Base-by-base conservation (phyloP, 306 rosid genomes). In the Purshia tridentata region DNA sequence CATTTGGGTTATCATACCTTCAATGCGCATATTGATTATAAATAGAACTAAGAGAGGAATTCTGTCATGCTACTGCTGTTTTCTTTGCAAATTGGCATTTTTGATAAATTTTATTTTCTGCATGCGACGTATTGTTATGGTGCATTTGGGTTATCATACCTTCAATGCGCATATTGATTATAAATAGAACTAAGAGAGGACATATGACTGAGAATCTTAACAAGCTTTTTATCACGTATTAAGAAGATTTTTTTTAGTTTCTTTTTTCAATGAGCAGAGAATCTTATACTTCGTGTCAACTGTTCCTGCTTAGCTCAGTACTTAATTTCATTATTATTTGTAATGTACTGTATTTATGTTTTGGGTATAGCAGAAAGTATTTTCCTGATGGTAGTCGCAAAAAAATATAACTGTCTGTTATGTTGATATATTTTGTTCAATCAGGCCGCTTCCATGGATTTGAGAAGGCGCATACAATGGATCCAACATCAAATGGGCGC, bases 371-470 rank as follows among this genome's bases (percentile, higher is more conserved):
- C 56, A 47, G 39, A n/a, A 42, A 12, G 12, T 13, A 48, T 10
- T 57, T 40, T 57, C 41, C 20, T 44, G 61, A 69, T 61, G 56
- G 66, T 62, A 63, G 39, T 64, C 47, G 40, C 18, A 60, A 65
- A 68, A 61, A 58, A 59, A 64, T 69, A 16, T 48, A 14, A 11
- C 15, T 42, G 45, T 67, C 71, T 18, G 41, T 73, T 20, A 73
- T 55, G 16, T 71, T 75, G 48, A 58, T 52, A 10, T 63, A 20
- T 76, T 77, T 40, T 74, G 39, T 79, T 80, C 78, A 37, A 67
- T 81, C 69, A 95, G 98, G 99, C 56, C 99, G 97, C 76, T 95
- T 95, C 86, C 86, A 84, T 82, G 99, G 98, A n/a, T 95, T 88
- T 77, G 99, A 90, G 85, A 87, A 72, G 86, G 96, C 98, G 23